A percentile compares a stretch with the other conserved stretches of the same genome.
Evolutionary conservation across 495 filamentous ascomycete species (phyloP).

Genomic region (Trichoderma gamsii): DNA sequence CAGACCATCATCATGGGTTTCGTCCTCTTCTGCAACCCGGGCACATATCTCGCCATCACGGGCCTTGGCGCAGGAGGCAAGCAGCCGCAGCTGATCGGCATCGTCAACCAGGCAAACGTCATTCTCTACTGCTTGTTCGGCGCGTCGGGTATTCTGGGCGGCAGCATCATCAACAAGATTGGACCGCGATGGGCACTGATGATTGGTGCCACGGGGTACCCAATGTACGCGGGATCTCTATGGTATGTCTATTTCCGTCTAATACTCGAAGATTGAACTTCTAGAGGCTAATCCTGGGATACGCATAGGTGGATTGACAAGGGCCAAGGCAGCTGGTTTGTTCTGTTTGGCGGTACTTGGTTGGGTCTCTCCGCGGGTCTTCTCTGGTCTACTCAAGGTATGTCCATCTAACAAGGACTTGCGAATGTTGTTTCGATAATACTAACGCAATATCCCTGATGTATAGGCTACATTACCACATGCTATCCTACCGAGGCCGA

Average conservation of each 20-base stretch:
- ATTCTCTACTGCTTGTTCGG: conserved; percentile 7
- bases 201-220: conserved; percentile 3
- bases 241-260: not conserved
- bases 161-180: conserved; percentile 13
- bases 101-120: conserved; percentile 7
- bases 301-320: conserved; percentile 2
- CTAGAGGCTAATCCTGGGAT: not conserved
- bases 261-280: not conserved
- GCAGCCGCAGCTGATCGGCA: conserved; percentile 9
- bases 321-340: not conserved
- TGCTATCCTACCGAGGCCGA: conserved; percentile 9
- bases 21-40: conserved; percentile 1
- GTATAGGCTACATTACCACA: not conserved
- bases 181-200: not conserved
- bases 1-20: conserved; percentile 3
- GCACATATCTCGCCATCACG: conserved; percentile 7
- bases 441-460: no score
- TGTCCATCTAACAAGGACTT: not conserved
- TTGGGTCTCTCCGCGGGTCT: conserved; percentile 2
- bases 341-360: conserved; percentile 2
- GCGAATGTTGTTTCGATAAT: no score
- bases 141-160: not conserved
- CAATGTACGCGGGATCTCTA: conserved; percentile 3
- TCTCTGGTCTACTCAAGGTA: conserved; percentile 9
- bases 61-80: conserved; percentile 3